Base-by-base conservation (phyloP, 768 basidiomycete species). In the Amanita thiersii region DNA sequence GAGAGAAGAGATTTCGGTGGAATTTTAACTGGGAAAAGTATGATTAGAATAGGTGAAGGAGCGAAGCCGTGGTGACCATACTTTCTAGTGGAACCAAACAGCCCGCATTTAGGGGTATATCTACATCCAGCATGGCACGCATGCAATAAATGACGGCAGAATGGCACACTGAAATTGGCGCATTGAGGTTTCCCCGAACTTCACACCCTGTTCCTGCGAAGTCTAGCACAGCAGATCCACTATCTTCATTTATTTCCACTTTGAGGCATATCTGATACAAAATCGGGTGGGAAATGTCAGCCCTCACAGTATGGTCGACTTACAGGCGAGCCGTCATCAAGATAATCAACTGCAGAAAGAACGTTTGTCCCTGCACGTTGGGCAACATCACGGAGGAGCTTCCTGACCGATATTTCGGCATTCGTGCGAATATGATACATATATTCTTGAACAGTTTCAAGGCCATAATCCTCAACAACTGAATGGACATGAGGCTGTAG, bases 81-180 rank as follows among this genome's bases (percentile, higher is more conserved):
- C 87, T 79, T 17, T 82, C 75, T 26, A 92, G 65, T 1, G 91
- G 91, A 5, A 90, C 86, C 6, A 97, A 72, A 55, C 92, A 96
- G 1, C 93, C 93, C 17, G 90, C 88, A 57, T 97, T 97, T 19
- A 97, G 71, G 8, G 93, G 93, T 32, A 96, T 94, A 52, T 91
- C 85, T 23, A 76, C 58, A 56, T 88, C 78, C 23, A 91, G 66
- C 87, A 90, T 90, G 12, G 86, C 66, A 20, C 88, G 75, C 77
- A 90, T 82, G 64, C 85, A 90, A 57, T 91, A 91, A 46, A 90
- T 89, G 28, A 90, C 80, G 3, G 88, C 86, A 2, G 85, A 86
- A 53, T 89, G 86, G 3, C 85, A 86, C 29, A 91, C 89, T 3
- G 83, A 84, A 39, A 87, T 80, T 0, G 90, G 90, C 9, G 86